These are phyloP conservation scores for Phallus indusiatus DNA, from an alignment of 768 basidiomycete species.

Conservation along the genomic window DNA sequence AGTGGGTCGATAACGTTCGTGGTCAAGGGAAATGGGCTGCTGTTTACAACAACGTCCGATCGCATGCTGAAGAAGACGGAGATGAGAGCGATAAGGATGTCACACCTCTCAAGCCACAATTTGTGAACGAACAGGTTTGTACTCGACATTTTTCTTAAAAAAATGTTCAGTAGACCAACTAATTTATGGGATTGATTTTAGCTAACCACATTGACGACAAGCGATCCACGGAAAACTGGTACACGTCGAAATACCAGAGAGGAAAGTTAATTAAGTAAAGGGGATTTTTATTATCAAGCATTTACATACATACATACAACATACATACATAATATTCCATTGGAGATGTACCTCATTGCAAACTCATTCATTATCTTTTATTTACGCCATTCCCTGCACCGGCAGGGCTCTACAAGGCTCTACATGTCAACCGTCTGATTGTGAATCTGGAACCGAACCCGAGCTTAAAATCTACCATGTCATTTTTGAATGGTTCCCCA, in stretches of 20 bases:
- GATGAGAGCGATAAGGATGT: constrained; percentile 20
- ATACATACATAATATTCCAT: not conserved
- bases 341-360: not conserved
- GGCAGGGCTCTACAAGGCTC: no score
- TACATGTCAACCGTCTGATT: no score
- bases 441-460: no score
- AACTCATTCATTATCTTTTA: not conserved
- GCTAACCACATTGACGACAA: not conserved
- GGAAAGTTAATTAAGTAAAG: not conserved
- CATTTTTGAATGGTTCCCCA: no score
- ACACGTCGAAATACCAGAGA: not conserved
- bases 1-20: constrained; percentile 55
- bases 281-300: not conserved
- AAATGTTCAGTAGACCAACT: no score
- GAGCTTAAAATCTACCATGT: no score
- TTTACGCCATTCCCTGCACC: not conserved
- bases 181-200: no score
- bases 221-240: not conserved
- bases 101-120: not conserved
- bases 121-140: not conserved
- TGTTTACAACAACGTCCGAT: not conserved
- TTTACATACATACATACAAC: no score
- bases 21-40: constrained; percentile 1
- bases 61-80: constrained; percentile 18
- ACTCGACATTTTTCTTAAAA: not conserved